Evolutionary conservation across 345 rosid species (phyloP).

Genomic region (Barbarea vulgaris): DNA sequence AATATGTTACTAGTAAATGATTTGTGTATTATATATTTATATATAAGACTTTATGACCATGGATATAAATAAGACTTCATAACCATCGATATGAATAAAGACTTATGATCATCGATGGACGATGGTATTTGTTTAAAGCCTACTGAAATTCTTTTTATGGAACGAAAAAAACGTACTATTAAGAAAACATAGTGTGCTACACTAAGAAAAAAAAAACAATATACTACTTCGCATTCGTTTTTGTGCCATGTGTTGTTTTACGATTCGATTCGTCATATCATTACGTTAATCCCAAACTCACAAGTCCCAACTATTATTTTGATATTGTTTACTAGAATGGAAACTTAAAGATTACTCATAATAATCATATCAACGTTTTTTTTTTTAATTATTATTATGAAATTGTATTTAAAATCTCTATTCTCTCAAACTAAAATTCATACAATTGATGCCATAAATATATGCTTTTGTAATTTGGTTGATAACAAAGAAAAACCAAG

Average conservation of each 20-base stretch:
- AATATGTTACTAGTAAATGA: not conserved
- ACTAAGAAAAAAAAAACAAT: not conserved
- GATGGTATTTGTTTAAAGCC: not conserved
- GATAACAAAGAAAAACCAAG: not conserved
- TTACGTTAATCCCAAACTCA: not conserved
- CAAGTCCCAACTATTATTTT: not conserved
- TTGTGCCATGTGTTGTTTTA: slow-evolving; percentile 1
- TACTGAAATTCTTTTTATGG: too few species aligned
- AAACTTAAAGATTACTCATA: not conserved
- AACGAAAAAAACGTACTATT: too few species aligned
- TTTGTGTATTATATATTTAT: not conserved
- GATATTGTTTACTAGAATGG: not conserved
- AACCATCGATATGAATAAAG: too few species aligned
- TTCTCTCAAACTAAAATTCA: not conserved
- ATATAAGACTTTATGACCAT: not conserved
- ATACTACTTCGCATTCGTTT: not conserved
- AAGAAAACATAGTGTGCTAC: not conserved
- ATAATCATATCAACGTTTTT: not conserved
- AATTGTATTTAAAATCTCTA: not conserved
- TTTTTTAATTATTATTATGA: not conserved
- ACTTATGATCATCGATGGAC: too few species aligned
- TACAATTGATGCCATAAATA: not conserved
- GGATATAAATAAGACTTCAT: not conserved
- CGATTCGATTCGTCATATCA: not conserved
- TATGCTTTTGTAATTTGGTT: not conserved